Evolutionary conservation across 2,329 filamentous ascomycete genomes (phyloP), one percentile per base, ranked within the genome.

Genomic region (Clonostachys byssicola): DNA sequence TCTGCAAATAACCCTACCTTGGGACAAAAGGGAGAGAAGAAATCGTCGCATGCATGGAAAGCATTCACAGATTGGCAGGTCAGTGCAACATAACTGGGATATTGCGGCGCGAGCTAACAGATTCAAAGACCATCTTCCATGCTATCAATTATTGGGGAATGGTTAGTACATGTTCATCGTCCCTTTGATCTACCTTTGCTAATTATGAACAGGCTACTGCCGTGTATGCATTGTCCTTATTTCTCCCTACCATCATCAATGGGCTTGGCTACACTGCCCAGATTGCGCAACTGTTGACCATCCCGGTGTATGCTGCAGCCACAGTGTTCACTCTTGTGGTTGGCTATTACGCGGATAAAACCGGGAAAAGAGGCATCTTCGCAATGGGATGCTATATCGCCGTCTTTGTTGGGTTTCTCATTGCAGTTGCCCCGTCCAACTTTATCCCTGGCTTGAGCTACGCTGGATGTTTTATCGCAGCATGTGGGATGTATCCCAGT

Each of bases 21-120:
- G 45, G 40, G 12, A 42, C 44, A 13, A 41, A 34, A 14, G 45
- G 43, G 12, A 34, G 23, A 17, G 41, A 43, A 20, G 30, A 60
- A 64, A 41, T 62, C 59, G 53, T 60, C 62, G 52, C 47, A 65
- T 53, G 69, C 71, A 40, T 61, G 57, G 53, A 80, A 77, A 68
- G 83, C 80, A 0, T 76, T 85, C 45, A 74, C 71, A 51, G 86
- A 89, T 61, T 87, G 83, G 83, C 87, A 83, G 58, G 76, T 87
- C 34, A 86, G 80, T 71, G 62, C 46, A 13, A 52, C 55, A 54
- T 63, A 57, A 58, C 13, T 20, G 6, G 44, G 5, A 8, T 38
- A 46, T n/a, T 16, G 23, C 0, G 44, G 23, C 14, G 36, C 23
- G 10, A 30, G 10, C 23, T 30, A 10, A 30, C 23, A 30, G 23